Base-by-base conservation (phyloP, 768 basidiomycete genomes). In the Russula sp. region DNA sequence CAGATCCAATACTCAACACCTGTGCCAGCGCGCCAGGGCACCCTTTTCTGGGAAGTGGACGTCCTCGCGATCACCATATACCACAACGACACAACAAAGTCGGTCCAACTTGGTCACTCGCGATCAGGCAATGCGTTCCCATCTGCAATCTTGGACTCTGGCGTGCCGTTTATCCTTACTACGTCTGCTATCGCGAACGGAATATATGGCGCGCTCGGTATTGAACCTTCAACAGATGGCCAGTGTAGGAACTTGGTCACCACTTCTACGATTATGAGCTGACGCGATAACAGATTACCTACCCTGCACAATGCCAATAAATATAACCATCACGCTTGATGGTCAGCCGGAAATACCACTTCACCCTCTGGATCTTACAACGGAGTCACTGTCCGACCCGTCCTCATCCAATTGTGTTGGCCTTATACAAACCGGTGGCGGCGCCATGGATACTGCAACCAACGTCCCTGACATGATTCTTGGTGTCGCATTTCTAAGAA, bases 401-500 rank as follows among this genome's bases (percentile, higher is more conserved):
- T 69, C 72, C 10, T 74, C 82, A 6, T 72, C 76, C 6, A 71
- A 67, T 66, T 91, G 89, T 74, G 73, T 81, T 1, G 89, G 89
- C 18, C 73, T 88, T 51, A 87, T 91, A 66, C 89, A 91, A 69
- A 71, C 82, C 31, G 80, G 78, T 16, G 79, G 81, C 47, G 63
- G 73, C 10, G 67, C 73, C 14, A 78, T 88, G 50, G 67, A 73
- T 11, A 70, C 68, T 2, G 66, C 77, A 0, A 61, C 67, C 16
- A 72, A 75, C 14, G 74, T 83, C 18, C 34, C 59, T 2, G 89
- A 91, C 71, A 85, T 92, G 75, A 77, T 92, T 61, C 83, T 92
- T 44, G 90, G 89, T 45, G 86, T 89, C 0, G 84, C 89, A 0
- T 92, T 92, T 71, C 75, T 92, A 68, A 80, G 88, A 11, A 91